Percentiles rank a stretch among this genome's conserved stretches.
Conservation (phyloP, 495 filamentous ascomycete species). For the Astrothelium macrocarpum region DNA sequence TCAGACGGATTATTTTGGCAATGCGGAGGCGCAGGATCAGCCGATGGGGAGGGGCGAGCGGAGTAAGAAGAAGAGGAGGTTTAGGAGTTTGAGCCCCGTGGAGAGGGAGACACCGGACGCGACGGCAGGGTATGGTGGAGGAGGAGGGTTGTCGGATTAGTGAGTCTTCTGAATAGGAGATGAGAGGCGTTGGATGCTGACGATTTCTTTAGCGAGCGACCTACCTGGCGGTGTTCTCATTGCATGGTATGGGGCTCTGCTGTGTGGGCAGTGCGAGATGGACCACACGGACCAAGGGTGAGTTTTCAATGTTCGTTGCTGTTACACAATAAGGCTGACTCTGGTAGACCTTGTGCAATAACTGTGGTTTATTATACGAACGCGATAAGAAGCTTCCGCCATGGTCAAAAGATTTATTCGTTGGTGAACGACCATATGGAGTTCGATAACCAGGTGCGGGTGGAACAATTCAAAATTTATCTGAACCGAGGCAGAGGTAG, state of each 20-base stretch:
- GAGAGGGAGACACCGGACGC: conserved; percentile 67
- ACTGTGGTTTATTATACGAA: conserved; percentile 84
- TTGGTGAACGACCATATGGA: conserved; percentile 4
- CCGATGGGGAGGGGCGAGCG: conserved; percentile 77
- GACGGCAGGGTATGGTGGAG: conserved; percentile 51
- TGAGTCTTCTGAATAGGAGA: conserved; percentile 11
- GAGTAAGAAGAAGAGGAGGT: conserved; percentile 86
- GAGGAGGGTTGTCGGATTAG: conserved; percentile 27
- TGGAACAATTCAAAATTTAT: background rate
- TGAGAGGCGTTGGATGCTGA: conserved; percentile 35
- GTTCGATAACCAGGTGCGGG: background rate
- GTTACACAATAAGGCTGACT: conserved; percentile 12
- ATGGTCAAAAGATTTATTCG: conserved; percentile 64
- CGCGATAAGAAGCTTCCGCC: conserved; percentile 75
- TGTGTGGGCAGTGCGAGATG: conserved; percentile 91
- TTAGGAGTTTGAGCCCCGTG: conserved; percentile 75
- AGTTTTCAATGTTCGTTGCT: conserved; percentile 26
- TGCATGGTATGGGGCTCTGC: conserved; percentile 80
- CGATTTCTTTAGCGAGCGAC: conserved; percentile 52
- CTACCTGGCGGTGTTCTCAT: conserved; percentile 82
- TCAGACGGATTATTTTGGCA: conserved; percentile 31
- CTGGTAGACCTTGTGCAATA: conserved; percentile 76
- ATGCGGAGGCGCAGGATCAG: conserved; percentile 41
- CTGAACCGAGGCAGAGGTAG: too few species aligned
- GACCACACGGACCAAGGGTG: conserved; percentile 76